A percentile compares a stretch with the other conserved stretches of the same genome.
Conservation (phyloP, 306 rosid genomes). For the Betula pendula region DNA sequence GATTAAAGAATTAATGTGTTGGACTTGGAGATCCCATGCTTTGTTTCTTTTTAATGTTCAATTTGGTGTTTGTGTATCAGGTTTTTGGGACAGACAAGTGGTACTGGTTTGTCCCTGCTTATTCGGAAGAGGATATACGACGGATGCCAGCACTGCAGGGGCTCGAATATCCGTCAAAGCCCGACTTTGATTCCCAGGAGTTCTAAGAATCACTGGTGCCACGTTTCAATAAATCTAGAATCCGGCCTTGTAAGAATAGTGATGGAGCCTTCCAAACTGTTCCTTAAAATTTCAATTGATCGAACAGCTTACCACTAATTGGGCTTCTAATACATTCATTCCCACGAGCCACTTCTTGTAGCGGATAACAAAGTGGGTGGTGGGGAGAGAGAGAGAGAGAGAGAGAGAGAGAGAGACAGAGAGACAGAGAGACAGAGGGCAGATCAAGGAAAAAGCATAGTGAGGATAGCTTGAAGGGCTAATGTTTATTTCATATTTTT, state of each 20-base stretch:
- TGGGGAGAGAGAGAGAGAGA: background rate
- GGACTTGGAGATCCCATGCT: background rate
- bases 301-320: constrained; percentile 37
- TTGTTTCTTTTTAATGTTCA: background rate
- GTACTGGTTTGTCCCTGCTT: constrained; percentile 93
- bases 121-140: constrained; percentile 89
- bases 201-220: constrained; percentile 38
- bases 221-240: constrained; percentile 22
- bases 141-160: constrained; percentile 95
- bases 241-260: constrained; percentile 32
- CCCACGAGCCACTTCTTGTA: constrained; percentile 27
- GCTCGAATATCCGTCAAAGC: constrained; percentile 91
- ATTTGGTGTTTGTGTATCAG: constrained; percentile 40
- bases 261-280: constrained; percentile 24
- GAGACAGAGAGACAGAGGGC: constrained; percentile 8
- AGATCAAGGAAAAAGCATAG: constrained; percentile 26
- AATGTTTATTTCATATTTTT: constrained; percentile 27
- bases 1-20: background rate
- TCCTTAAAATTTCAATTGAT: constrained; percentile 36
- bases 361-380: background rate
- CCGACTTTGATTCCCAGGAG: constrained; percentile 83
- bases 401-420: background rate
- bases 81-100: constrained; percentile 86
- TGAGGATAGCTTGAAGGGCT: constrained; percentile 30
- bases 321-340: constrained; percentile 27